Evolutionary conservation across 805 yeast genomes (phyloP).

Genomic region (Saturnispora bothae): DNA sequence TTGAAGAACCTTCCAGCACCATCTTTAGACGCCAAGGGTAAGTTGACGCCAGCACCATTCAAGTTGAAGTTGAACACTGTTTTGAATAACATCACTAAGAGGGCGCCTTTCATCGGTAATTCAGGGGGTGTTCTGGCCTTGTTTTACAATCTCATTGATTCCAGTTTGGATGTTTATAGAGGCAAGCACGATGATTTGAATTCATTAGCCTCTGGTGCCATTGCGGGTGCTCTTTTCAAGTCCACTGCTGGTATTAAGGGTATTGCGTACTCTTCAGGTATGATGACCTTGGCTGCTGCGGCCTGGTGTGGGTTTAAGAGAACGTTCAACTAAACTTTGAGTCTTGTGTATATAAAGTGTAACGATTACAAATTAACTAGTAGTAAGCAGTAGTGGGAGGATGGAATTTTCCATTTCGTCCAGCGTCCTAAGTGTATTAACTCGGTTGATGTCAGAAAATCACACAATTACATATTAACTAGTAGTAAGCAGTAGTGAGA

Average conservation of each 20-base stretch:
- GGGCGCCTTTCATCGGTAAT: conserved; percentile 95
- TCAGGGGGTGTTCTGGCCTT: conserved; percentile 90
- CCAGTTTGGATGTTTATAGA: conserved; percentile 66
- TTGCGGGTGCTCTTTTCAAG: conserved; percentile 86
- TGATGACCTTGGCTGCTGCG: conserved; percentile 86
- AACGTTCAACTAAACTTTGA: conserved; percentile 10
- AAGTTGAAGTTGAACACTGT: conserved; percentile 82
- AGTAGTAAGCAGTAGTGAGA: conserved; percentile 45
- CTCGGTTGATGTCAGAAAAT: not conserved
- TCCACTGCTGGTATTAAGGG: conserved; percentile 78
- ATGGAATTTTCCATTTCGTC: too few relatives aligned
- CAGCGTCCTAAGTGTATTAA: too few relatives aligned
- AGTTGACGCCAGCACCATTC: conserved; percentile 51
- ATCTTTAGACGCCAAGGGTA: conserved; percentile 45
- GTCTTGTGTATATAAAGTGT: conserved; percentile 2
- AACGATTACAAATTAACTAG: not conserved
- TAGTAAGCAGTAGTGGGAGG: too few relatives aligned
- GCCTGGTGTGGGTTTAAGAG: conserved; percentile 82
- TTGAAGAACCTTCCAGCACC: conserved; percentile 53
- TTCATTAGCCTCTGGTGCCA: conserved; percentile 79
- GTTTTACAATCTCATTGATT: conserved; percentile 76
- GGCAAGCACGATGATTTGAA: conserved; percentile 83
- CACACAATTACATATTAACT: too few relatives aligned
- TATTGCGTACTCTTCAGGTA: conserved; percentile 74
- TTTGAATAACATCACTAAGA: conserved; percentile 82